Evolutionary conservation across 1,139 yeast genomes (phyloP), one percentile per base, ranked within the genome.

Genomic region (Hemisphaericaspora xylanilytica): DNA sequence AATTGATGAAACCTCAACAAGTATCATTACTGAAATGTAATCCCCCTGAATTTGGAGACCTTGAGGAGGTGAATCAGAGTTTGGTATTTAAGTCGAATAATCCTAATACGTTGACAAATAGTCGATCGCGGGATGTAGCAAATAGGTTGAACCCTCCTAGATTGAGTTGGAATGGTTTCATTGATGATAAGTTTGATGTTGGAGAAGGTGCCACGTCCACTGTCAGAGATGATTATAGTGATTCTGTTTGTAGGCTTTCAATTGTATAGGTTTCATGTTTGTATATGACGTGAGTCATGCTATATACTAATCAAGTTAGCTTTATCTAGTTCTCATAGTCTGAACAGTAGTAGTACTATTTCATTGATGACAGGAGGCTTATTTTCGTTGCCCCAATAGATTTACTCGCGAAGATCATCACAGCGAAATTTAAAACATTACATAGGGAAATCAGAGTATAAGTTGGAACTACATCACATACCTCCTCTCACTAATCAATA

Each of bases 161-260:
- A 9, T 6, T 22, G 11, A 22, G 4, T 4, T 12, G n/a, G 9
- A 25, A 16, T 18, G 10, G 9, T 20, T 14, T 16, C 6, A 12
- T 29, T 34, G 18, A 32, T 25, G 40, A 36, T 21, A 27, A 28
- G 4, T 34, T 35, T 33, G 41, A 36, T 12, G 29, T 9, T 25
- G 33, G 13, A 11, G 17, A 13, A n/a, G 32, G 26, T 15, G 26
- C 5, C 6, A 12, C 12, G 17, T 27, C 9, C 28, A 28, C 38
- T 36, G 50, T 37, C 33, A 47, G 58, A 38, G 58, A 53, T 40
- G 58, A 53, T 45, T 53, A 36, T 31, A 15, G 5, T 20, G 22
- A 35, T 29, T 29, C 32, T 17, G 15, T 17, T 17, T 29, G 24
- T 29, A 29, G 24, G 2, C 7, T 6, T 29, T 29, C 32, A 2